These are phyloP conservation scores for Sarocladium brachiariae DNA, from an alignment of 2,329 filamentous ascomycete species.

Conservation along the genomic window DNA sequence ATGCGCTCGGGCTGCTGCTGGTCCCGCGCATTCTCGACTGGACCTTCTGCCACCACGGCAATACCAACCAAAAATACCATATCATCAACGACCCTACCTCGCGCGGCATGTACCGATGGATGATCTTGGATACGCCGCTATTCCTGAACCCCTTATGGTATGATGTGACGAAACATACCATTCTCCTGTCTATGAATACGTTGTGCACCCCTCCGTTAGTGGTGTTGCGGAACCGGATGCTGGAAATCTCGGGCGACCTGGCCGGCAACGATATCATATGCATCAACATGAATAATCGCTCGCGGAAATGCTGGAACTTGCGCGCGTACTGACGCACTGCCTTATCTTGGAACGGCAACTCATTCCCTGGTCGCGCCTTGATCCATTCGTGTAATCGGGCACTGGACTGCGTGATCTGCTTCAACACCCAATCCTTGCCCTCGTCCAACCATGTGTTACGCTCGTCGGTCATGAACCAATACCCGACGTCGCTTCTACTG, in stretches of 20 bases:
- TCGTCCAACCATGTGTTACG: background rate
- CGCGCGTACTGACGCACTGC: background rate
- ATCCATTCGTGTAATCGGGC: background rate
- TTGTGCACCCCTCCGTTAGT: background rate
- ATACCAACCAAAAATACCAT: background rate
- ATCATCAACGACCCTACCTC: background rate
- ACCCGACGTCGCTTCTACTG: background rate
- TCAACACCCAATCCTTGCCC: constrained; percentile 1
- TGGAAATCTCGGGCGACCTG: background rate
- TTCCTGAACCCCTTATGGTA: background rate
- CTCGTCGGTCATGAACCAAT: background rate
- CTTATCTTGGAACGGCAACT: background rate
- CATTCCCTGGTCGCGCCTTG: background rate
- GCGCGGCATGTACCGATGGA: background rate
- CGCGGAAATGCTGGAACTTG: background rate
- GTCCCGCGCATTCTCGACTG: background rate
- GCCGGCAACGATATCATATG: background rate
- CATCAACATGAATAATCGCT: background rate
- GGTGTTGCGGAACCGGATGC: background rate
- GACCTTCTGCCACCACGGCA: constrained; percentile 1
- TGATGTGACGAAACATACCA: background rate
- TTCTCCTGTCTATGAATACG: background rate
- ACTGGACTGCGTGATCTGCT: background rate
- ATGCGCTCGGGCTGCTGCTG: background rate
- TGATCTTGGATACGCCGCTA: background rate